These are phyloP conservation scores for Acmispon strigosus DNA, from an alignment of 306 rosid genomes.

Conservation along the genomic window DNA sequence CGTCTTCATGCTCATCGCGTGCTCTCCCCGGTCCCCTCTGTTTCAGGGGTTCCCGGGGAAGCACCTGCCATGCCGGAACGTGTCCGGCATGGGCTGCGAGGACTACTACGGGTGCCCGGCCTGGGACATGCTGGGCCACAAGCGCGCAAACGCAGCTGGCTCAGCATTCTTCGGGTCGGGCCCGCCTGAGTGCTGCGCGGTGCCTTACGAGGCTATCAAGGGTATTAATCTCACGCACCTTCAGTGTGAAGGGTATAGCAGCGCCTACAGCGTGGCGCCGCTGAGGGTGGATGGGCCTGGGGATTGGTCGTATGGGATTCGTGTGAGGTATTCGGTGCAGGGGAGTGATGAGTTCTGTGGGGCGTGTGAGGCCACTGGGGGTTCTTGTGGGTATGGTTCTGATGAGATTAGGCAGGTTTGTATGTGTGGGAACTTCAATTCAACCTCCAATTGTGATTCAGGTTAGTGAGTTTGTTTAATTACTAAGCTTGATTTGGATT, in stretches of 20 bases:
- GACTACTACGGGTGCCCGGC: slow-evolving; percentile 83
- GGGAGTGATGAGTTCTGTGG: slow-evolving; percentile 70
- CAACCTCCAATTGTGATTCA: slow-evolving; percentile 85
- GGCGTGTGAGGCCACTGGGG: slow-evolving; percentile 87
- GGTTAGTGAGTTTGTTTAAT: slow-evolving; percentile 19
- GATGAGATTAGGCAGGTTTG: slow-evolving; percentile 71
- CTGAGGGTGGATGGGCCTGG: slow-evolving; percentile 62
- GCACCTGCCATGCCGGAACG: slow-evolving; percentile 83
- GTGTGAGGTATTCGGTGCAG: slow-evolving; percentile 74
- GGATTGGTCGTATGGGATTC: slow-evolving; percentile 84
- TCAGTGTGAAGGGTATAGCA: slow-evolving; percentile 84
- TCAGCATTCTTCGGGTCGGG: slow-evolving; percentile 44
- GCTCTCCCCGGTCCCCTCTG: slow-evolving; percentile 78
- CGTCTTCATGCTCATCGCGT: slow-evolving; percentile 85
- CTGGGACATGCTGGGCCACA: slow-evolving; percentile 71
- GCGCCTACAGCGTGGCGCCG: slow-evolving; percentile 89
- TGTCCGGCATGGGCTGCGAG: slow-evolving; percentile 92
- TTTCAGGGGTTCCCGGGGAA: slow-evolving; percentile 90
- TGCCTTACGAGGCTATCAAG: slow-evolving; percentile 67
- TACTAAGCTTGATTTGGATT: neutral
- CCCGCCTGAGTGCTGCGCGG: slow-evolving; percentile 82
- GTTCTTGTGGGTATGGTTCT: slow-evolving; percentile 73
- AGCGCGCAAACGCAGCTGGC: slow-evolving; percentile 20
- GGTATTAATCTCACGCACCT: slow-evolving; percentile 68
- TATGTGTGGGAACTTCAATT: slow-evolving; percentile 68